A percentile compares a stretch with the other conserved stretches of the same genome.
Evolutionary conservation across 108 stramenopile genomes (phyloP).

Genomic region (Cylindrotheca closterium): DNA sequence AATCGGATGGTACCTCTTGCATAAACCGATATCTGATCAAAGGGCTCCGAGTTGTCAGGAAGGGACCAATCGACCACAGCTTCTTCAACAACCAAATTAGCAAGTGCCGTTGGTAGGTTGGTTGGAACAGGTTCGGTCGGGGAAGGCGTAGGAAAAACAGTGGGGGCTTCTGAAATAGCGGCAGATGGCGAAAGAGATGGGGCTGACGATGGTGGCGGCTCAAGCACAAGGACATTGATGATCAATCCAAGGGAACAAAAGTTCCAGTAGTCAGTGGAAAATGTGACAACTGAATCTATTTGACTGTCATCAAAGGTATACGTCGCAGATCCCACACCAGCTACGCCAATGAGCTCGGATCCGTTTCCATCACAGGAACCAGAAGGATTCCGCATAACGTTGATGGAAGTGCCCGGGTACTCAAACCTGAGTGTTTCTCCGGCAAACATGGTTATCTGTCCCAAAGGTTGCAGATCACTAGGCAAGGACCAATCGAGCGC

Average conservation of each 20-base stretch:
- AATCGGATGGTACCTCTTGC: too few species aligned
- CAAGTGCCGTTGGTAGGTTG: too few species aligned
- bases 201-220: not conserved
- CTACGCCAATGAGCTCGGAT: slow-evolving; percentile 10
- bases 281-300: slow-evolving; percentile 12
- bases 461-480: too few species aligned
- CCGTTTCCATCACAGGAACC: slow-evolving; percentile 11
- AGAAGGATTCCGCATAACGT: slow-evolving; percentile 21
- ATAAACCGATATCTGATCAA: too few species aligned
- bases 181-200: too few species aligned
- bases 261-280: slow-evolving; percentile 6
- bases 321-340: not conserved
- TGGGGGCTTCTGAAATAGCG: not conserved
- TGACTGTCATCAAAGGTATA: slow-evolving; percentile 23
- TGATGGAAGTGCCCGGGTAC: slow-evolving; percentile 1
- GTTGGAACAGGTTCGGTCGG: too few species aligned
- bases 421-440: slow-evolving; percentile 26
- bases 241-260: slow-evolving; percentile 1
- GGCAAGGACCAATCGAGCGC: too few species aligned
- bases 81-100: too few species aligned
- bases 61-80: too few species aligned
- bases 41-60: too few species aligned
- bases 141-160: not conserved
- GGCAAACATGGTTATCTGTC: slow-evolving; percentile 1
- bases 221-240: not conserved